These are phyloP conservation scores for Globisporangium sylvaticum DNA, from an alignment of 352 stramenopile species.

Conservation along the genomic window DNA sequence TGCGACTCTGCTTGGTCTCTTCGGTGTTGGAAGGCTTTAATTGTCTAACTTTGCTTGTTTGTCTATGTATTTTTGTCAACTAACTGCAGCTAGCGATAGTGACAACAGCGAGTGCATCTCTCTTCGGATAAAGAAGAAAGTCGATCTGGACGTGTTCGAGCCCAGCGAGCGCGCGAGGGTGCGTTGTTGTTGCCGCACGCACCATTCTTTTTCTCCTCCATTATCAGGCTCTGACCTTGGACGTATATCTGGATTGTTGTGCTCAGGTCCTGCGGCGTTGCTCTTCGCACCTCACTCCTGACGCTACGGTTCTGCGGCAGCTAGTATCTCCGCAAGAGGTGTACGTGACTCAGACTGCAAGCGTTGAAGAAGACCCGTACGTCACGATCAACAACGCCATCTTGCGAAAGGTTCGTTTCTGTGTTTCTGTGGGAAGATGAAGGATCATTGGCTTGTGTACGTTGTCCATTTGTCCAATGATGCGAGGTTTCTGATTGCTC, in stretches of 20 bases:
- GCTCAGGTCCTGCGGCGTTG: constrained; percentile 56
- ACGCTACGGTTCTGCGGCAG: constrained; percentile 59
- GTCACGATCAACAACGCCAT: constrained; percentile 85
- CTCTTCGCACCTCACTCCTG: constrained; percentile 47
- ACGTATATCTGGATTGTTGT: not conserved
- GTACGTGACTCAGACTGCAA: constrained; percentile 42
- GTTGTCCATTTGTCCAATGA: not conserved
- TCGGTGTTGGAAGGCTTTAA: not conserved
- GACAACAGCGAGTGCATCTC: constrained; percentile 38
- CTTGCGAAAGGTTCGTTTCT: constrained; percentile 50
- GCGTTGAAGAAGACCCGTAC: constrained; percentile 56
- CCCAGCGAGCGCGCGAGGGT: constrained; percentile 21
- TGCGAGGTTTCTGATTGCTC: too few relatives aligned
- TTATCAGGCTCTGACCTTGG: not conserved
- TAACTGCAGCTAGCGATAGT: not conserved
- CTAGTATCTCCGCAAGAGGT: constrained; percentile 52
- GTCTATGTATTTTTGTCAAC: not conserved
- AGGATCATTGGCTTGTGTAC: not conserved
- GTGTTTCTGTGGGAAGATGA: not conserved
- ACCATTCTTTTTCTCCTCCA: not conserved
- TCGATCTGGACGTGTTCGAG: constrained; percentile 36
- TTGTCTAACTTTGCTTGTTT: not conserved
- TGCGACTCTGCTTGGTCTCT: not conserved
- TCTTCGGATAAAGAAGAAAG: constrained; percentile 57
- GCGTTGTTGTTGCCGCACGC: not conserved